Evolutionary conservation across 345 rosid genomes (phyloP), one percentile per base, ranked within the genome.

Genomic region (Gossypium anomalum): DNA sequence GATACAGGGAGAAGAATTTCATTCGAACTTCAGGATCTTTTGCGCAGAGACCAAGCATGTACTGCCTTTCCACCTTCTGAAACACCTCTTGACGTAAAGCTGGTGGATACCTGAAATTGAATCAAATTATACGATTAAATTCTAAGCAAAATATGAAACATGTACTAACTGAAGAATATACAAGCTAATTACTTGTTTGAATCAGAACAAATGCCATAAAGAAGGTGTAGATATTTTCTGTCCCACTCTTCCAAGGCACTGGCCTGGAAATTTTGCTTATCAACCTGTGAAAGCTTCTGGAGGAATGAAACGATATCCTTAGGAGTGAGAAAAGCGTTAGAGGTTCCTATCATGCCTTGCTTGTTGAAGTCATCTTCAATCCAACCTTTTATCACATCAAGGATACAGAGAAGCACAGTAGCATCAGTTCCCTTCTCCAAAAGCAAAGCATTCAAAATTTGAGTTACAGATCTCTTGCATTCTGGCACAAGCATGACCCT

Each of bases 21-120:
- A 82, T 95, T 83, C 99, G 87, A 75, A 88, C 85, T 70, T 89
- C 97, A 75, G 98, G 98, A 87, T 95, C 93, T 84, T 83, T 91
- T 71, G 99, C 98, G 74, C 98, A 87, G 77, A 95, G 86, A 78
- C 99, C 99, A 80, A 91, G 91, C 99, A 95, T 93, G 78, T 78
- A 95, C 80, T 95, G 99, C 67, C 99, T 86, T 83, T 95, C 99
- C 75, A 93, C 99, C 91, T 90, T 95, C 85, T 77, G 90, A 81
- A 91, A 95, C 77, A 93, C 93, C 82, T 95, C 99, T 83, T 91
- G 98, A 58, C 94, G 93, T 71, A 95, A 78, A 60, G 86, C 55
- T 41, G 82, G 69, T 34, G 87, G 84, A 83, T 84, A 90, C 80
- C 99, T 95, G 86, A 49, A 76, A 80, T 72, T 77, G 75, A 81